These are phyloP conservation scores for Rosa rugosa DNA, from an alignment of 306 rosid species.

Conservation along the genomic window DNA sequence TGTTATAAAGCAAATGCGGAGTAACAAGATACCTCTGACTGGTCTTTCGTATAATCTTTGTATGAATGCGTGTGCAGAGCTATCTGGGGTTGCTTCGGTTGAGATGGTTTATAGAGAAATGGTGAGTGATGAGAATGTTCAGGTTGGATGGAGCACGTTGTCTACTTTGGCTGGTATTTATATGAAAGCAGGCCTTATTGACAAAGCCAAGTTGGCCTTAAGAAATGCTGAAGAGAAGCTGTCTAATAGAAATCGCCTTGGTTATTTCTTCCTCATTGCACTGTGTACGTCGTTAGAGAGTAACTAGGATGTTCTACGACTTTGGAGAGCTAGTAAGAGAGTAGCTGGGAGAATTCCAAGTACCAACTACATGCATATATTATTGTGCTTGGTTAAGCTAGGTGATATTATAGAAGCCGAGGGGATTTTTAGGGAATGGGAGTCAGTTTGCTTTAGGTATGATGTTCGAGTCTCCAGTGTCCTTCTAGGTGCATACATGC, in stretches of 20 bases:
- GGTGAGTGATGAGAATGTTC: slow-evolving; percentile 55
- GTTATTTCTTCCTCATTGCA: slow-evolving; percentile 74
- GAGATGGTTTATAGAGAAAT: slow-evolving; percentile 62
- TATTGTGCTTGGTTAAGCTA: slow-evolving; percentile 68
- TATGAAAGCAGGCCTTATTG: slow-evolving; percentile 50
- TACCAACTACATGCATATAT: slow-evolving; percentile 68
- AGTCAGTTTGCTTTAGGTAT: slow-evolving; percentile 53
- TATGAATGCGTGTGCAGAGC: slow-evolving; percentile 64
- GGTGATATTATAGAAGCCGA: slow-evolving; percentile 59
- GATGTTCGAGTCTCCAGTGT: slow-evolving; percentile 81
- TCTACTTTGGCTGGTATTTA: slow-evolving; percentile 63
- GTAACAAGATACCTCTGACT: slow-evolving; percentile 52
- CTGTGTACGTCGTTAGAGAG: slow-evolving; percentile 58
- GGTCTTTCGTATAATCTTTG: slow-evolving; percentile 84
- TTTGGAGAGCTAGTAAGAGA: slow-evolving; percentile 68
- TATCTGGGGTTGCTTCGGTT: slow-evolving; percentile 43
- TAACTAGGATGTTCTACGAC: slow-evolving; percentile 59
- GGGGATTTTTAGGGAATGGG: slow-evolving; percentile 75
- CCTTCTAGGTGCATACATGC: slow-evolving; percentile 81
- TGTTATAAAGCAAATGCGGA: slow-evolving; percentile 67
- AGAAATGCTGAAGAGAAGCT: slow-evolving; percentile 64
- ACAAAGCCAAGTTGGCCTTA: slow-evolving; percentile 55
- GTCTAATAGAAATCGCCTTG: slow-evolving; percentile 53
- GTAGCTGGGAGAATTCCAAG: slow-evolving; percentile 61
- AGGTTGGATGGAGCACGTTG: slow-evolving; percentile 93